Evolutionary conservation across 305 asterid species (phyloP), one percentile per base, ranked within the genome.

Genomic region (Withania somnifera): DNA sequence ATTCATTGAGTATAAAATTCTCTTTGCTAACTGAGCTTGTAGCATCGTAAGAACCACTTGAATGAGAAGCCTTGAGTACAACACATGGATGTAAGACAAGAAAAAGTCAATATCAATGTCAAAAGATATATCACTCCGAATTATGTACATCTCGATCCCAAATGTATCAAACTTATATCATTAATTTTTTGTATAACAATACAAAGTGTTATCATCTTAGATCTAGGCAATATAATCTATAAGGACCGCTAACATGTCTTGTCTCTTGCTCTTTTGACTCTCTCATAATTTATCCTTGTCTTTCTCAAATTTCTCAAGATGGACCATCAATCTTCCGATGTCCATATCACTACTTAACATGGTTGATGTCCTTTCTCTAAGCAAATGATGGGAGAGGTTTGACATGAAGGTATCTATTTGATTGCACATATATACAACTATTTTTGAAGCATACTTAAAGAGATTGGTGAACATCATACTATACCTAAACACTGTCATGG

Each of bases 61-160:
- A 88, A 81, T 54, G 83, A 56, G 94, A 90, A 81, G 89, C 88
- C 78, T 82, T 90, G 7, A 83, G 86, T 36, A 81, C 57, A 76
- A 81, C 69, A 60, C 91, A 95, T 91, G 86, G 60, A 82, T 32
- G 77, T 17, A 77, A 38, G 73, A 24, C 80, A 61, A 45, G 7
- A 7, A 40, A 34, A 28, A 54, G 24, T 20, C 28, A 24, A 82
- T 13, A 81, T 6, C 34, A 68, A 6, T 22, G 26, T 64, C 1
- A 1, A 20, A 54, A 30, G 61, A 53, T 30, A 4, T 17, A 22
- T 52, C 19, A 7, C 22, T 11, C 14, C 4, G 20, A 52, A 73
- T 20, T 47, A 47, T 0, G 15, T 47, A 76, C 60, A 28, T 45
- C 40, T 54, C 17, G 10, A 30, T 26, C 40, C 38, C 57, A 76